Conservation (phyloP, 352 stramenopile species). For the Globisporangium carolinianum region DNA sequence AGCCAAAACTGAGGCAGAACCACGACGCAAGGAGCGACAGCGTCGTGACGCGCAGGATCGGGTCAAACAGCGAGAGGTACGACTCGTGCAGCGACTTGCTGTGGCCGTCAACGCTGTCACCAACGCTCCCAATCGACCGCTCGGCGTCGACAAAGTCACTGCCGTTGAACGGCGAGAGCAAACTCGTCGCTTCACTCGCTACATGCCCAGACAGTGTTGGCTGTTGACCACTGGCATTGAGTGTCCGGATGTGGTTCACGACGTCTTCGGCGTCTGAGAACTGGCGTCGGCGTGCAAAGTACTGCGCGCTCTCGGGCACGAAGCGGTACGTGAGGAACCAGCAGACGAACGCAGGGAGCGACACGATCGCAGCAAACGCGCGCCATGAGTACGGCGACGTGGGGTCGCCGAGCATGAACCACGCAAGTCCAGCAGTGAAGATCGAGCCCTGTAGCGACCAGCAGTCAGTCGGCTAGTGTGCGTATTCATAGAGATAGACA, state of each 20-base stretch:
- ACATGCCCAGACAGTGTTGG: background rate
- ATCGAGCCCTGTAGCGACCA: slow-evolving; percentile 48
- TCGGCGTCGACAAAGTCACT: background rate
- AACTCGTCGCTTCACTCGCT: slow-evolving; percentile 15
- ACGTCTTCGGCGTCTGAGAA: slow-evolving; percentile 50
- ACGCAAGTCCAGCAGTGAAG: slow-evolving; percentile 75
- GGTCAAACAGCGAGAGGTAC: slow-evolving; percentile 44
- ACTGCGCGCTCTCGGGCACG: slow-evolving; percentile 81
- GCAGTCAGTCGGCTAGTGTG: background rate
- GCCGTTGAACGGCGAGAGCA: slow-evolving; percentile 24
- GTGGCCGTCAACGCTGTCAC: background rate
- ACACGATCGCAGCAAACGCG: slow-evolving; percentile 64
- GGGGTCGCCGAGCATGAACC: slow-evolving; percentile 66
- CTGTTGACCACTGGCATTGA: slow-evolving; percentile 16
- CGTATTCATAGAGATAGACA: background rate
- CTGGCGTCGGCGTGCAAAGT: slow-evolving; percentile 39
- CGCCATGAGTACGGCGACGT: slow-evolving; percentile 52
- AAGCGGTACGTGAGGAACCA: slow-evolving; percentile 60
- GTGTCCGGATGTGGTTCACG: slow-evolving; percentile 46
- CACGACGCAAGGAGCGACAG: slow-evolving; percentile 55
- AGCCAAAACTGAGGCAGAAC: slow-evolving; percentile 79
- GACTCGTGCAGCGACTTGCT: slow-evolving; percentile 17
- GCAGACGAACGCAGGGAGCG: slow-evolving; percentile 59
- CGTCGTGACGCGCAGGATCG: slow-evolving; percentile 52
- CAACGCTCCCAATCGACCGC: background rate